phyloP scores from a whole-genome alignment of 768 basidiomycete genomes.

The Rhizopogon vesiculosus region DNA sequence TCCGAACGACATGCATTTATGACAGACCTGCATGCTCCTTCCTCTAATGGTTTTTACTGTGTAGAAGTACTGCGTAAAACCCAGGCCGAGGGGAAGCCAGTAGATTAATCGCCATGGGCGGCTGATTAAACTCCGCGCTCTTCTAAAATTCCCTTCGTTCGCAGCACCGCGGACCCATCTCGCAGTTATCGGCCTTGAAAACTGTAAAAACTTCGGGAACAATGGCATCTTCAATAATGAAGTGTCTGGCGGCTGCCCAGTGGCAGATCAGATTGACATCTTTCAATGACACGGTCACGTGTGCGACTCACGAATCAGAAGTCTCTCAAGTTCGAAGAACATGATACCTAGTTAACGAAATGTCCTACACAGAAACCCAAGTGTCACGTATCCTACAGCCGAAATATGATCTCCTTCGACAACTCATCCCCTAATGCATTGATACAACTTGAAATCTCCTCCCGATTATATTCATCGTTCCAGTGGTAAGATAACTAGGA shows the following conservation, averaged over 20 bases:
- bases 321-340: background rate
- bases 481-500: conserved; percentile 22
- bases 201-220: background rate
- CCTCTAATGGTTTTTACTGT: conserved; percentile 53
- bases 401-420: conserved; percentile 36
- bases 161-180: background rate
- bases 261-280: no score
- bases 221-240: background rate
- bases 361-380: background rate
- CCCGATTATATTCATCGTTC: conserved; percentile 23
- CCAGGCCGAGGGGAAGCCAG: conserved; percentile 54
- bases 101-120: conserved; percentile 20
- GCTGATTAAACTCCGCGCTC: background rate
- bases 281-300: background rate
- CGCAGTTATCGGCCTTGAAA: background rate
- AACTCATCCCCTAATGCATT: conserved; percentile 39
- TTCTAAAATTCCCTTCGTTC: background rate
- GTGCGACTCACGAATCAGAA: background rate
- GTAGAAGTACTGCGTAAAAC: conserved; percentile 46
- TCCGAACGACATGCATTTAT: background rate
- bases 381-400: conserved; percentile 7
- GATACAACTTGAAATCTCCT: conserved; percentile 38
- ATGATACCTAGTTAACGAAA: background rate
- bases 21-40: conserved; percentile 68
- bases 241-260: no score